These are phyloP conservation scores for Boletellus dicymbophilus DNA, from an alignment of 1,284 basidiomycete genomes.

Conservation along the genomic window DNA sequence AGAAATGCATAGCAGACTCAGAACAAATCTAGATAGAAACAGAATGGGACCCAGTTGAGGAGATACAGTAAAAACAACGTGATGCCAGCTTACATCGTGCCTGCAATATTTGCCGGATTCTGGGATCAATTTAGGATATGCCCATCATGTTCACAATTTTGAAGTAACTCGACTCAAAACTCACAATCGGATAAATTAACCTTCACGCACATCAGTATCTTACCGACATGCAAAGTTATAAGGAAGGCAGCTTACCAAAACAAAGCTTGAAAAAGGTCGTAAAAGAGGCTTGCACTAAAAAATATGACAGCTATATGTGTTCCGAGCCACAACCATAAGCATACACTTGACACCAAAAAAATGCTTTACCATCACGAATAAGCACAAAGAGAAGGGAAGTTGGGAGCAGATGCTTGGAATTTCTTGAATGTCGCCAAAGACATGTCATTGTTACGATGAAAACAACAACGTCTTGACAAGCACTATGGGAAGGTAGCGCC, in stretches of 20 bases:
- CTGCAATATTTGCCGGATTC: background rate
- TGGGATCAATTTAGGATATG: background rate
- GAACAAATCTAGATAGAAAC: background rate
- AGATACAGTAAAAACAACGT: background rate
- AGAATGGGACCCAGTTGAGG: background rate
- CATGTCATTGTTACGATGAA: background rate
- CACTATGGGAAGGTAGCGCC: background rate
- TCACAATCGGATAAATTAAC: background rate
- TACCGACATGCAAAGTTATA: background rate
- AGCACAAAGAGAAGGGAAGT: background rate
- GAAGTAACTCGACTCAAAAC: no score
- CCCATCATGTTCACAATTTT: no score
- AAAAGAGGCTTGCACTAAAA: slow-evolving; percentile 7
- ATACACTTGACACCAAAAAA: background rate
- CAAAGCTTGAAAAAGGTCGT: background rate
- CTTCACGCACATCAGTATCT: background rate
- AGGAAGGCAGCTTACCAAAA: slow-evolving; percentile 6
- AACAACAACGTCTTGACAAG: background rate
- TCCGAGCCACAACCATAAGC: background rate
- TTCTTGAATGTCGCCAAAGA: slow-evolving; percentile 1
- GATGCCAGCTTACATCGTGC: background rate
- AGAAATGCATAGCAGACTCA: background rate
- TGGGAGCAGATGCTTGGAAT: slow-evolving; percentile 4
- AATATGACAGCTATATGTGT: slow-evolving; percentile 6
- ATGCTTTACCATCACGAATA: background rate